Percentiles rank a stretch among this genome's conserved stretches.
phyloP scores from a whole-genome alignment of 73 alveolate species.

The Breviolum minutum region DNA sequence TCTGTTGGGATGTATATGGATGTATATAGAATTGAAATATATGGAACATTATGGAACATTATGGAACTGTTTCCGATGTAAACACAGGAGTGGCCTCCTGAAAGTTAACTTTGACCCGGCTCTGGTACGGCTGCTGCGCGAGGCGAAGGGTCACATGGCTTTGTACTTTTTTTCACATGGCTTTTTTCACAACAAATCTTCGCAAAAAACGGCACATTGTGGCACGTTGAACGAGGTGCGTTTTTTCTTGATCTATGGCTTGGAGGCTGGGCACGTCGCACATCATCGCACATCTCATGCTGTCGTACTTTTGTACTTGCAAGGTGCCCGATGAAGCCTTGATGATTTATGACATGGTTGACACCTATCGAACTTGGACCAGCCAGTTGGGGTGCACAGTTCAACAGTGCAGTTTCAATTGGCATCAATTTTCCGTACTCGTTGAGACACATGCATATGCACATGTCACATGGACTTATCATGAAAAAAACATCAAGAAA shows the following conservation, averaged over 20 bases:
- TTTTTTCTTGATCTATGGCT: slow-evolving; percentile 98
- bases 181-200: background rate
- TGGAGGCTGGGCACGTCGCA: slow-evolving; percentile 76
- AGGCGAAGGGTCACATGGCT: slow-evolving; percentile 96
- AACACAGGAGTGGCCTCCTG: slow-evolving; percentile 96
- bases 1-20: background rate
- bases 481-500: too few species aligned
- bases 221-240: slow-evolving; percentile 84
- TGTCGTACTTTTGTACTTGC: background rate
- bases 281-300: background rate
- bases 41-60: background rate
- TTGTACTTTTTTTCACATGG: too few species aligned
- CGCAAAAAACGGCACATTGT: background rate
- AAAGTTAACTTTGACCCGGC: slow-evolving; percentile 99
- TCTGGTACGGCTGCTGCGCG: slow-evolving; percentile 99
- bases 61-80: background rate
- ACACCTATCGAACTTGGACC: slow-evolving; percentile 85
- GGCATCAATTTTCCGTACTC: too few species aligned
- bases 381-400: slow-evolving; percentile 20
- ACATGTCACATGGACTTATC: background rate
- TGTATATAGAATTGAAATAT: background rate
- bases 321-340: slow-evolving; percentile 73
- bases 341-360: slow-evolving; percentile 79
- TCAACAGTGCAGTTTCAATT: background rate
- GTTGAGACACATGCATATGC: too few species aligned